These are phyloP conservation scores for Rhynchospora pubera DNA, from an alignment of 176 grass and related monocot genomes.

Conservation along the genomic window DNA sequence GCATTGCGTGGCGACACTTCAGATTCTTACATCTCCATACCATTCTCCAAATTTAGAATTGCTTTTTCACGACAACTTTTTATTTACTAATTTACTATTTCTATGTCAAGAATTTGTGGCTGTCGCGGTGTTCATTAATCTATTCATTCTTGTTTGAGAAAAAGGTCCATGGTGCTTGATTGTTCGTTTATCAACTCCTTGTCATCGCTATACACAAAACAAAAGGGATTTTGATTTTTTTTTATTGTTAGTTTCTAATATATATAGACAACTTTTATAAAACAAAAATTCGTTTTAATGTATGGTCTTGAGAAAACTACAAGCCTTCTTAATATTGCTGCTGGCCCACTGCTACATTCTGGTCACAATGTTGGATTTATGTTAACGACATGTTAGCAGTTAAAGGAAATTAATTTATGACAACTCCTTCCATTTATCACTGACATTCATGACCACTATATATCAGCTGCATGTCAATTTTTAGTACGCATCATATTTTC, in stretches of 20 bases:
- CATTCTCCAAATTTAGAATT: background rate
- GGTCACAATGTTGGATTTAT: background rate
- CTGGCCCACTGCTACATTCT: slow-evolving; percentile 1
- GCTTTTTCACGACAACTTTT: background rate
- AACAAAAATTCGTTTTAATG: background rate
- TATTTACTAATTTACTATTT: background rate
- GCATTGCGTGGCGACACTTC: background rate
- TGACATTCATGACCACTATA: background rate
- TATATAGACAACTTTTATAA: background rate
- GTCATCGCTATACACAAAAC: background rate
- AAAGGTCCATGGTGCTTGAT: background rate
- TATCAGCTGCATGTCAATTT: background rate
- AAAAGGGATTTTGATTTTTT: background rate
- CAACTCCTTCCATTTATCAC: background rate
- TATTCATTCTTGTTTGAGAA: background rate
- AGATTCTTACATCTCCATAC: background rate
- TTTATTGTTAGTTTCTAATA: background rate
- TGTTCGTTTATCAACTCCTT: background rate
- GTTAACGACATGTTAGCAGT: background rate
- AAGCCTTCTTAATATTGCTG: background rate
- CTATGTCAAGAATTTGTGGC: background rate
- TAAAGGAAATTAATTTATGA: background rate
- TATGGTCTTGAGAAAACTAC: background rate
- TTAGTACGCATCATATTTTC: background rate
- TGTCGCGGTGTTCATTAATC: background rate